Percentiles rank a stretch among this genome's conserved stretches.
Conservation (phyloP, 306 rosid genomes). For the Quercus variabilis region DNA sequence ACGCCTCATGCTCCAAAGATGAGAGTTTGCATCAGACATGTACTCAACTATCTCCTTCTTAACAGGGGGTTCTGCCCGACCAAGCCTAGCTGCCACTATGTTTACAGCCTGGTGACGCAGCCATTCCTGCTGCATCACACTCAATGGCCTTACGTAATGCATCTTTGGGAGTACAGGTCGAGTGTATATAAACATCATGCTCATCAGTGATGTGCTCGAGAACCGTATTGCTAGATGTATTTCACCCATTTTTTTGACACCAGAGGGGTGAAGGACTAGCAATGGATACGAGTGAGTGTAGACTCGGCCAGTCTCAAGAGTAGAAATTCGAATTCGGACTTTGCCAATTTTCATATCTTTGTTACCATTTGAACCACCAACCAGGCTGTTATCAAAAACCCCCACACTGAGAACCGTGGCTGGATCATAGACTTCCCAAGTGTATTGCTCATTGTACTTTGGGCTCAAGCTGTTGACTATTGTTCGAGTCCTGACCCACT, state of each 20-base stretch:
- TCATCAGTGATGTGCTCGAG: slow-evolving; percentile 52
- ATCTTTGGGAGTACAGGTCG: slow-evolving; percentile 85
- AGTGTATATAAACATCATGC: slow-evolving; percentile 62
- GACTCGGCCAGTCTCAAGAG: slow-evolving; percentile 72
- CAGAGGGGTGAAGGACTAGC: slow-evolving; percentile 66
- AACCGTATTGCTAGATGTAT: slow-evolving; percentile 87
- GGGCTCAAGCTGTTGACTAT: slow-evolving; percentile 59
- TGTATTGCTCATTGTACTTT: slow-evolving; percentile 85
- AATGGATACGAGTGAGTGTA: slow-evolving; percentile 80
- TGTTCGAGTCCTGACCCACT: slow-evolving; percentile 95
- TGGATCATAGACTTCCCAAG: slow-evolving; percentile 90
- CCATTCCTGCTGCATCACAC: slow-evolving; percentile 65
- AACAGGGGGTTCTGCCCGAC: slow-evolving; percentile 85
- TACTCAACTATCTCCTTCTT: slow-evolving; percentile 74
- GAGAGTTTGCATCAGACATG: slow-evolving; percentile 84
- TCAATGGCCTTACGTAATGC: slow-evolving; percentile 78
- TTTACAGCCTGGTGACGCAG: slow-evolving; percentile 62
- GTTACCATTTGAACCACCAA: slow-evolving; percentile 46
- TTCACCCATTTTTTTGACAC: slow-evolving; percentile 90
- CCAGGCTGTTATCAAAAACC: slow-evolving; percentile 67
- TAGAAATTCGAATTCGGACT: slow-evolving; percentile 85
- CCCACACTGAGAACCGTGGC: slow-evolving; percentile 90
- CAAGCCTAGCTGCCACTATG: slow-evolving; percentile 69
- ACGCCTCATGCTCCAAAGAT: slow-evolving; percentile 91
- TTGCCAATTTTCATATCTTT: slow-evolving; percentile 69